A percentile compares a stretch with the other conserved stretches of the same genome.
Evolutionary conservation across 2,329 filamentous ascomycete genomes (phyloP).

Genomic region (Botryotinia narcissicola): DNA sequence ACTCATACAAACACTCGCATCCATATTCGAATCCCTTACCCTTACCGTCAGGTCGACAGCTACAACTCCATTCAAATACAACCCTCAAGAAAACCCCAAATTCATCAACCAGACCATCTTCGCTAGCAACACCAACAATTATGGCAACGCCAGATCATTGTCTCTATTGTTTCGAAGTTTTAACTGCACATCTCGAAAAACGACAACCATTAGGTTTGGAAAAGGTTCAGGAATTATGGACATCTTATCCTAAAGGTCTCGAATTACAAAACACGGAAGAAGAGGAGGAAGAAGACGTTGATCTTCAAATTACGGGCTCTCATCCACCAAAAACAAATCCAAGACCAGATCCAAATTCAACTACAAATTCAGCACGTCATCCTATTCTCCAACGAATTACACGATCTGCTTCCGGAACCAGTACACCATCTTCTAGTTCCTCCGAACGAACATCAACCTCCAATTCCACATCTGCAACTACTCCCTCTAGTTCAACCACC

Average conservation of each 20-base stretch:
- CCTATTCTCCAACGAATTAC: conserved; percentile 27
- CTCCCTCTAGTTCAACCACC: conserved; percentile 47
- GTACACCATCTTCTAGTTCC: conserved; percentile 5
- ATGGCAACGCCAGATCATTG: conserved; percentile 90
- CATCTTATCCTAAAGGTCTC: conserved; percentile 40
- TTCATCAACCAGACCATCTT: neutral
- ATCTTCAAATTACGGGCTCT: neutral
- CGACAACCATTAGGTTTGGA: conserved; percentile 65
- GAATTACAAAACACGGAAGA: conserved; percentile 40
- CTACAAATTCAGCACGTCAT: conserved; percentile 21
- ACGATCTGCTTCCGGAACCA: conserved; percentile 15
- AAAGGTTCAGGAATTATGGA: conserved; percentile 66
- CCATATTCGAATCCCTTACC: neutral
- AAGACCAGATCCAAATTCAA: conserved; percentile 6
- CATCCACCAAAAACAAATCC: neutral
- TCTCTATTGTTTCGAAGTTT: conserved; percentile 87
- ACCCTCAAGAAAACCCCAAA: neutral
- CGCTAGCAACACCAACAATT: conserved; percentile 15
- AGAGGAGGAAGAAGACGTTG: conserved; percentile 33
- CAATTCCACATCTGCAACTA: conserved; percentile 40
- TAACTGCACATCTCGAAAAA: conserved; percentile 71
- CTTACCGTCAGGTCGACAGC: neutral
- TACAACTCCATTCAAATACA: neutral
- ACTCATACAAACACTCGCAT: neutral
- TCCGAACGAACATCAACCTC: conserved; percentile 21